A percentile compares a stretch with the other conserved stretches of the same genome.
Conservation (phyloP, 176 grass and related monocot genomes). For the Musa beccarii region DNA sequence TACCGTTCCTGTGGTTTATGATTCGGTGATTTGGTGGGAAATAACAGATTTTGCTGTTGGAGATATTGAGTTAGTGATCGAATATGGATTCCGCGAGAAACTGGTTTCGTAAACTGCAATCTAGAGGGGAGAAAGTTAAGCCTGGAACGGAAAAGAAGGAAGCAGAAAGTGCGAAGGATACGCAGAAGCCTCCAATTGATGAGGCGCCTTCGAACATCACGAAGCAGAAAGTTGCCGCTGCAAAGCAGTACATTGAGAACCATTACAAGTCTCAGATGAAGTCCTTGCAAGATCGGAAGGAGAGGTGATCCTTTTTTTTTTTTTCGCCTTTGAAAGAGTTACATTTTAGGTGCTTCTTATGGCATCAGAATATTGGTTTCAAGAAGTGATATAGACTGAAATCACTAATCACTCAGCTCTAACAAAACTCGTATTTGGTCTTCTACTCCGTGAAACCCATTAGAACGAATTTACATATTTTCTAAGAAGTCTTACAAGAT, state of each 20-base stretch:
- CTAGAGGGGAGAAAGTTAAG: constrained; percentile 35
- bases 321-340: not conserved
- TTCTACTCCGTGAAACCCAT: no score
- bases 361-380: not conserved
- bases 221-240: constrained; percentile 49
- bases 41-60: not conserved
- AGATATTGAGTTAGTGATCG: not conserved
- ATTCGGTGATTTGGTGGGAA: not conserved
- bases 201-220: constrained; percentile 36
- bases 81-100: constrained; percentile 54
- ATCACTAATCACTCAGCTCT: not conserved
- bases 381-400: not conserved
- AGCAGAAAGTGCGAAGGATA: constrained; percentile 4
- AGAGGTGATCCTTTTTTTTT: constrained; percentile 34
- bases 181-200: constrained; percentile 21
- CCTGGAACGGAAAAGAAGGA: constrained; percentile 3
- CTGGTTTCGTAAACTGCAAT: constrained; percentile 65
- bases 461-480: no score
- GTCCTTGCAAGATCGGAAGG: constrained; percentile 55
- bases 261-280: constrained; percentile 70
- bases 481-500: no score
- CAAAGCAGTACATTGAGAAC: constrained; percentile 78
- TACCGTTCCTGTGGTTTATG: not conserved
- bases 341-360: not conserved
- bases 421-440: no score